These are phyloP conservation scores for Pseudomassariella vexata DNA, from an alignment of 2,329 filamentous ascomycete species.

Conservation along the genomic window DNA sequence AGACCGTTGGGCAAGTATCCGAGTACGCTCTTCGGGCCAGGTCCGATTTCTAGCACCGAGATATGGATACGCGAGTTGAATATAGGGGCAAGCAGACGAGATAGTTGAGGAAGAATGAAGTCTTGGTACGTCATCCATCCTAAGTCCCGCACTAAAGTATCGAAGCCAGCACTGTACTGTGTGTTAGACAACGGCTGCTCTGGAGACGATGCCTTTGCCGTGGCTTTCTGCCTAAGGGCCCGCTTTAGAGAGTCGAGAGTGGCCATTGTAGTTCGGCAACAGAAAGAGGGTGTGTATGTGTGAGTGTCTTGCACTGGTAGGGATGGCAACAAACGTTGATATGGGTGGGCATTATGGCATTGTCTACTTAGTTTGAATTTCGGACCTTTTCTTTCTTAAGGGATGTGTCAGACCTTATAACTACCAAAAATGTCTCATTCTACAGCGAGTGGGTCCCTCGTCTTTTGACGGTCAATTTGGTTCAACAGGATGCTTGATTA, in stretches of 20 bases:
- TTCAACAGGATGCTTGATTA: too few relatives aligned
- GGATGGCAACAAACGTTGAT: too few relatives aligned
- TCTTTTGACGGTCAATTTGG: too few relatives aligned
- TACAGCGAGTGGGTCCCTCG: too few relatives aligned
- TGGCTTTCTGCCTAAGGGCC: conserved; percentile 28
- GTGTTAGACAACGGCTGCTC: conserved; percentile 34
- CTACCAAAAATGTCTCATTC: too few relatives aligned
- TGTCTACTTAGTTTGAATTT: too few relatives aligned
- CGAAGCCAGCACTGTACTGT: conserved; percentile 44
- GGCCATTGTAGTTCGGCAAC: too few relatives aligned
- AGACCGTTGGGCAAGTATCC: conserved; percentile 36
- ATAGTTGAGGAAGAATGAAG: conserved; percentile 47
- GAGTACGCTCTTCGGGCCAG: conserved; percentile 50
- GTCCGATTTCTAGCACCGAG: conserved; percentile 54
- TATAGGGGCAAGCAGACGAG: conserved; percentile 32
- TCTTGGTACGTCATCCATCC: conserved; percentile 36
- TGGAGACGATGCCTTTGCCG: conserved; percentile 15
- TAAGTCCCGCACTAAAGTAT: conserved; percentile 29
- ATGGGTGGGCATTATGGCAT: too few relatives aligned
- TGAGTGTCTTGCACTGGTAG: too few relatives aligned
- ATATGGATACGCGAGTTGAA: conserved; percentile 33
- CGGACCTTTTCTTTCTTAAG: too few relatives aligned
- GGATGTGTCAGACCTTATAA: too few relatives aligned
- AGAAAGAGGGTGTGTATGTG: too few relatives aligned
- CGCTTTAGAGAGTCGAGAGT: conserved; percentile 36